Evolutionary conservation across 192 early-diverging fungal species (phyloP), one percentile per base, ranked within the genome.

Genomic region (Geranomyces variabilis): DNA sequence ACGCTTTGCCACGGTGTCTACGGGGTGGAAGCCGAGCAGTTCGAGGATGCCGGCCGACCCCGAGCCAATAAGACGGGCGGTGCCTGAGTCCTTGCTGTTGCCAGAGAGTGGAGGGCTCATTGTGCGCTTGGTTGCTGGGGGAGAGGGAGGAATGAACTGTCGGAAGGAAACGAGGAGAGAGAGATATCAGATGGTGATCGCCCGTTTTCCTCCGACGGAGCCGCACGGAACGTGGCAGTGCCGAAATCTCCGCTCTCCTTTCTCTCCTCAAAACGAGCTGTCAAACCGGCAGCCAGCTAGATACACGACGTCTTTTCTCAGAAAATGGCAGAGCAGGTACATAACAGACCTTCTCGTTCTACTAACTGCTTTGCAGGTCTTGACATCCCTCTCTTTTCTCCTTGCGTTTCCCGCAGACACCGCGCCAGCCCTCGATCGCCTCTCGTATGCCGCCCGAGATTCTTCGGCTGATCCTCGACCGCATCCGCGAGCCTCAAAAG

Each of bases 1-100:
- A 47, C 97, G 90, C 90, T 84, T 99, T 69, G 96, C 96, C 19
- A 99, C 90, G 1, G 96, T 99, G 82, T 99, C 96, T 53, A 99
- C 93, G 43, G 95, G 96, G 81, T 99, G 97, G 90, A 99, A 99
- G 58, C 90, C 88, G 66, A 96, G 83, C 65, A 99, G 85, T 84
- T 99, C 97, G 34, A 97, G 86, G 75, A 97, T 90, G 48, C 97
- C 97, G 51, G 94, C 91, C 53, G 92, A 88, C 45, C 86, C 97
- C 43, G 94, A 89, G 62, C 97, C 97, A 33, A 94, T 78, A 74
- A 99, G 79, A 64, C 95, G 90, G 72, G 97, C 94, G 24, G 90
- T 83, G 51, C 84, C 90, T 36, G 95, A 97, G 79, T 97, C 97
- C 64, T 84, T 84, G 21, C 66, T 49, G 48, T 72, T 73, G 29